A percentile compares a stretch with the other conserved stretches of the same genome.
phyloP scores from a whole-genome alignment of 2,329 filamentous ascomycete genomes.

The Leptographium lundbergii region DNA sequence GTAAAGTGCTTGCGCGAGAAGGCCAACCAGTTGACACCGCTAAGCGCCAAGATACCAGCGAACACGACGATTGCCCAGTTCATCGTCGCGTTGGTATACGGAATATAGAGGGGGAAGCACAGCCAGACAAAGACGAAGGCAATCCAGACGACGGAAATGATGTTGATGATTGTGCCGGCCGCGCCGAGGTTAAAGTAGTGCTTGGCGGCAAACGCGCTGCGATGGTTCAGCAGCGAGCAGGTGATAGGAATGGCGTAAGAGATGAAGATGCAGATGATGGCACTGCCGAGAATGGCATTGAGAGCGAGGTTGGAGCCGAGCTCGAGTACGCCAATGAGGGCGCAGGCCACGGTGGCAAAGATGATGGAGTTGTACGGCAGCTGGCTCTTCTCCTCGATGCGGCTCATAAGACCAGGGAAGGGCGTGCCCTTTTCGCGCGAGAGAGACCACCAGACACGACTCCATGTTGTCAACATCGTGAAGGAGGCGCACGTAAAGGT shows the following conservation, averaged over 20 bases:
- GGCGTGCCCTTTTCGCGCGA: background rate
- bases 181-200: slow-evolving; percentile 1
- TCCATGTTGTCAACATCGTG: background rate
- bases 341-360: background rate
- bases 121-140: slow-evolving; percentile 1
- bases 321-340: background rate
- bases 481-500: background rate
- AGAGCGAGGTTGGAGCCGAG: background rate
- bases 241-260: slow-evolving; percentile 2
- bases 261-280: slow-evolving; percentile 1
- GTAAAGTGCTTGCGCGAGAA: background rate
- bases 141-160: slow-evolving; percentile 1
- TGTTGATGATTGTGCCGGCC: background rate
- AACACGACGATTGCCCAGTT: slow-evolving; percentile 4
- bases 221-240: background rate
- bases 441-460: slow-evolving; percentile 4
- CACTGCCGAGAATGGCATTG: slow-evolving; percentile 4
- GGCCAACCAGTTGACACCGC: slow-evolving; percentile 1
- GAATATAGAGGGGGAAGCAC: slow-evolving; percentile 1
- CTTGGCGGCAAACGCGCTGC: background rate
- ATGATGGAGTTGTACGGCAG: background rate
- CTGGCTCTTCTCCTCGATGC: background rate
- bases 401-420: background rate
- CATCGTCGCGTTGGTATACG: background rate
- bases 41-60: background rate